phyloP scores from a whole-genome alignment of 257 asterid species.

The Nicotiana attenuata region DNA sequence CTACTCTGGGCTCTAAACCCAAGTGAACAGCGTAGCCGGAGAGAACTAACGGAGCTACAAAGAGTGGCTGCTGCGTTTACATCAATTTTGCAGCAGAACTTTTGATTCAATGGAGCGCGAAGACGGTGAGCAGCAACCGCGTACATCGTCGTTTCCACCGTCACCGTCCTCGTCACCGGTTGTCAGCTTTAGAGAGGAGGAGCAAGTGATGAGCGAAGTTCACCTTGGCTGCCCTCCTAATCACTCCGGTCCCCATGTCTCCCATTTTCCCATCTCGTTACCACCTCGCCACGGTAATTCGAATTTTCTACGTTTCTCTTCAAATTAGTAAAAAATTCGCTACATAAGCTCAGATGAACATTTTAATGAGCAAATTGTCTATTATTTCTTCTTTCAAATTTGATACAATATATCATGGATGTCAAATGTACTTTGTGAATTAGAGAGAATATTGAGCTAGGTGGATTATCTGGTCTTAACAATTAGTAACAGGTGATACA shows the following conservation, averaged over 20 bases:
- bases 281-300: slow-evolving; percentile 40
- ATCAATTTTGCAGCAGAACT: background rate
- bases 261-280: slow-evolving; percentile 57
- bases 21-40: no score
- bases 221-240: slow-evolving; percentile 92
- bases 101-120: slow-evolving; percentile 27
- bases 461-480: background rate
- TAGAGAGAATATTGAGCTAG: background rate
- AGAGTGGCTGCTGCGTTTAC: background rate
- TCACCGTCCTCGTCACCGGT: background rate
- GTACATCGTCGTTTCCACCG: slow-evolving; percentile 16
- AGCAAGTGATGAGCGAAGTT: slow-evolving; percentile 92
- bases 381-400: background rate
- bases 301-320: background rate
- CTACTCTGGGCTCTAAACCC: no score
- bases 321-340: background rate
- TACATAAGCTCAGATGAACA: background rate
- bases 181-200: slow-evolving; percentile 25
- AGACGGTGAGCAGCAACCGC: slow-evolving; percentile 12
- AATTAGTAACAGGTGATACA: background rate
- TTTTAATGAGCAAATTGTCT: background rate
- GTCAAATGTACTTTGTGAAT: background rate
- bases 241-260: slow-evolving; percentile 51
- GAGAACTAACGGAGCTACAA: background rate
- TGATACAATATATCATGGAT: background rate